These are phyloP conservation scores for Pseudogymnoascus sp. DNA, from an alignment of 2,329 filamentous ascomycete genomes.

Conservation along the genomic window DNA sequence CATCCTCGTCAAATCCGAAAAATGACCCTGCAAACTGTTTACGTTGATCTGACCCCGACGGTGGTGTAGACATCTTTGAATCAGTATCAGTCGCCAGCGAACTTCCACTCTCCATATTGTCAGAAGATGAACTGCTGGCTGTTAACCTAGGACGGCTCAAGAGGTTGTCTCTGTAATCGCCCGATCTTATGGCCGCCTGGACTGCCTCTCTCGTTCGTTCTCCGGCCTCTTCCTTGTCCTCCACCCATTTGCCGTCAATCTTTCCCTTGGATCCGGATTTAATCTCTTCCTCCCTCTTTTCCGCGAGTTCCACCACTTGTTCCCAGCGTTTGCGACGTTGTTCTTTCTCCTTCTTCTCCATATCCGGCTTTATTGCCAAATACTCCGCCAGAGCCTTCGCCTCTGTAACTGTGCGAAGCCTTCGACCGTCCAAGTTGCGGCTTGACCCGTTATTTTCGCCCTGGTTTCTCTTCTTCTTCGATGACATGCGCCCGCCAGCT, in stretches of 20 bases:
- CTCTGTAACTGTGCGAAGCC: slow-evolving; percentile 85
- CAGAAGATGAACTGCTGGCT: slow-evolving; percentile 34
- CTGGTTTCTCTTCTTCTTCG: slow-evolving; percentile 73
- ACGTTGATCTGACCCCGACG: slow-evolving; percentile 34
- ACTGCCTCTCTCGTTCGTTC: slow-evolving; percentile 77
- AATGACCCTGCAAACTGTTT: slow-evolving; percentile 41
- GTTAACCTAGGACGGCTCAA: slow-evolving; percentile 36
- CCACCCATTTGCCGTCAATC: slow-evolving; percentile 87
- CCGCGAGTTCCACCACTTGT: slow-evolving; percentile 76
- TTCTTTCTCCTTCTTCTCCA: slow-evolving; percentile 92
- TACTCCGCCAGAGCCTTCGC: slow-evolving; percentile 95
- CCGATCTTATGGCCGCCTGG: slow-evolving; percentile 59
- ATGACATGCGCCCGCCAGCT: slow-evolving; percentile 95
- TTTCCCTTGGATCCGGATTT: slow-evolving; percentile 63
- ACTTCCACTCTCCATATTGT: slow-evolving; percentile 26
- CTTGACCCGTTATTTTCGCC: slow-evolving; percentile 84
- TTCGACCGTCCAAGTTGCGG: slow-evolving; percentile 84
- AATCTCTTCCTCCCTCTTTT: slow-evolving; percentile 76
- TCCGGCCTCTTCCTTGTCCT: slow-evolving; percentile 83
- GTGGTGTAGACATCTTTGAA: slow-evolving; percentile 41
- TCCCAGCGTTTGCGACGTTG: slow-evolving; percentile 79
- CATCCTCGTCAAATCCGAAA: slow-evolving; percentile 73
- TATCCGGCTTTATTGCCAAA: slow-evolving; percentile 89
- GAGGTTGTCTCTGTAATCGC: slow-evolving; percentile 55
- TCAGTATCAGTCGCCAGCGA: slow-evolving; percentile 24